Conservation (phyloP, 2,329 filamentous ascomycete genomes). For the Zarea fungicola region DNA sequence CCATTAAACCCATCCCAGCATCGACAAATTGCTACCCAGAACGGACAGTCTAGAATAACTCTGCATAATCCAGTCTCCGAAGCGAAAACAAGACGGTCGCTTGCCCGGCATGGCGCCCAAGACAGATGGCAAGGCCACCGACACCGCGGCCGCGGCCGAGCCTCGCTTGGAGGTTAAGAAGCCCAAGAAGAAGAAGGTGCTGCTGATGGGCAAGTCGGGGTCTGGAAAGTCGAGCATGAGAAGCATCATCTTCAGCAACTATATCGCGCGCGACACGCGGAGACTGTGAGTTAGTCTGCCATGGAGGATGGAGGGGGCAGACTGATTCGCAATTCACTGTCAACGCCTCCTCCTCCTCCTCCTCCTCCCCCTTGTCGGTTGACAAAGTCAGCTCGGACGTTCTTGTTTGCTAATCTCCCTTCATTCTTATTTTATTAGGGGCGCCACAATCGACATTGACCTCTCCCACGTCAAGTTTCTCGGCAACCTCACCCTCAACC, state of each 20-base stretch:
- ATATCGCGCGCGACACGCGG: constrained; percentile 92
- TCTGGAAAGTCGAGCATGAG: constrained; percentile 98
- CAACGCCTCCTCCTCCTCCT: too few species aligned
- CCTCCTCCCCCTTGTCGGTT: not conserved
- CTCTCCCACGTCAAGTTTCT: constrained; percentile 98
- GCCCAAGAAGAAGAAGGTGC: constrained; percentile 79
- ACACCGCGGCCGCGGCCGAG: constrained; percentile 26
- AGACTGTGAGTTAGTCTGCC: constrained; percentile 64
- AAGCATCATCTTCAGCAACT: constrained; percentile 98
- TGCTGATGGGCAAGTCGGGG: constrained; percentile 91
- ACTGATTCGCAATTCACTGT: too few species aligned
- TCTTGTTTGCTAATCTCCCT: not conserved
- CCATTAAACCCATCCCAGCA: too few species aligned
- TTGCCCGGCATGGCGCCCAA: constrained; percentile 27
- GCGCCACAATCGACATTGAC: constrained; percentile 96
- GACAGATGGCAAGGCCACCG: constrained; percentile 26
- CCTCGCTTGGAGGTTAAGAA: constrained; percentile 53
- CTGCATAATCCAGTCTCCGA: too few species aligned
- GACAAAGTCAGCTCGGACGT: not conserved
- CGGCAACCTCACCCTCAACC: constrained; percentile 91
- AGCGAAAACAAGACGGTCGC: too few species aligned
- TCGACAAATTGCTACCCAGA: too few species aligned
- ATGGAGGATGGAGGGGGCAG: too few species aligned
- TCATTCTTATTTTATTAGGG: constrained; percentile 38
- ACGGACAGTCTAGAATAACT: too few species aligned